Evolutionary conservation across 2,329 filamentous ascomycete species (phyloP).

Genomic region (Lasiodiplodia theobromae): DNA sequence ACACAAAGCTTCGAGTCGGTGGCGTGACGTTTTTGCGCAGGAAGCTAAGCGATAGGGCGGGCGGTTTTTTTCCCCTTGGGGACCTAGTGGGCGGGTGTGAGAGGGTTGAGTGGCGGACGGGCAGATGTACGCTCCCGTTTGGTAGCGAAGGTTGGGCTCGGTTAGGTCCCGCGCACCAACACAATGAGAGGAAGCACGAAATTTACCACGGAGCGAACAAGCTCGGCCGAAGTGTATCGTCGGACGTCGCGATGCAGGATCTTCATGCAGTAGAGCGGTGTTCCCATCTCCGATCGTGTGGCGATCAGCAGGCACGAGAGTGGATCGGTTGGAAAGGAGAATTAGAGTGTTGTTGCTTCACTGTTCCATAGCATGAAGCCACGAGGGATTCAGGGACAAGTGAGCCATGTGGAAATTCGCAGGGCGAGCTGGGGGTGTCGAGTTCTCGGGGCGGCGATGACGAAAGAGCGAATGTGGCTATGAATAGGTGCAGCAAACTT

Average conservation of each 20-base stretch:
- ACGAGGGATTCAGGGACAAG: neutral
- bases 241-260: neutral
- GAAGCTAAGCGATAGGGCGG: neutral
- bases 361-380: neutral
- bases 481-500: neutral
- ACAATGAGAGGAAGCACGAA: neutral
- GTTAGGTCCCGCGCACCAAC: slow-evolving; percentile 1
- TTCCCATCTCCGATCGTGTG: neutral
- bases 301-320: neutral
- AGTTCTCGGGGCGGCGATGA: neutral
- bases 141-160: neutral
- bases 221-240: slow-evolving; percentile 10
- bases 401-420: neutral
- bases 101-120: neutral
- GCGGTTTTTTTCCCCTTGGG: neutral
- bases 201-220: neutral
- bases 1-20: neutral
- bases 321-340: neutral
- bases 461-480: neutral
- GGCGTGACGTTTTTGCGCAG: neutral
- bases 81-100: neutral
- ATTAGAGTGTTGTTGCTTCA: neutral
- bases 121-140: slow-evolving; percentile 1
- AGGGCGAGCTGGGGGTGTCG: neutral
- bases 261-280: neutral